Evolutionary conservation across 2,329 filamentous ascomycete species (phyloP).

Genomic region (Sordariomycetes sp.): DNA sequence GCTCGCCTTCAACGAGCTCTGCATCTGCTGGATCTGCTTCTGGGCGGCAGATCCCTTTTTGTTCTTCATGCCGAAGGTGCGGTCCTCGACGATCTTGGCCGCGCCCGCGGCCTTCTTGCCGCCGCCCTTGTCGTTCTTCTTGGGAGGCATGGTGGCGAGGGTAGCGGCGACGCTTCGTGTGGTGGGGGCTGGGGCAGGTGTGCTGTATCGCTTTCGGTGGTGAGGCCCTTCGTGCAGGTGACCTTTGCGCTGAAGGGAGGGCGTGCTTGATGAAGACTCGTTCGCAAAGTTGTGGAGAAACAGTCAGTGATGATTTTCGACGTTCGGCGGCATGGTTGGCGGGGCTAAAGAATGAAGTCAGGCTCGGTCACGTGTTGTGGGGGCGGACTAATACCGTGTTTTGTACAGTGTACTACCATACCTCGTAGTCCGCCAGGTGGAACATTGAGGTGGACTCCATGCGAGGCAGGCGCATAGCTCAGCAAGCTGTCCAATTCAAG

Average conservation of each 20-base stretch:
- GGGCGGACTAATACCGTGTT: background rate
- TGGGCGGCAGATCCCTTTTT: slow-evolving; percentile 91
- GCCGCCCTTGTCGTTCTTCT: slow-evolving; percentile 38
- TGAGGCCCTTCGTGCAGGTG: background rate
- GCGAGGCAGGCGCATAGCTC: background rate
- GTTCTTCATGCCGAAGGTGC: slow-evolving; percentile 99
- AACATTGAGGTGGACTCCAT: background rate
- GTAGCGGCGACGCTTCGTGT: slow-evolving; percentile 5
- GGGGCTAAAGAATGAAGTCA: slow-evolving; percentile 7
- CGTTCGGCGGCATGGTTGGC: background rate
- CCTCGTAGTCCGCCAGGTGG: background rate
- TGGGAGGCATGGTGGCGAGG: slow-evolving; percentile 55
- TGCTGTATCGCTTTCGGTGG: background rate
- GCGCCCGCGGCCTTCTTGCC: slow-evolving; percentile 31
- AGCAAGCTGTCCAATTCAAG: slow-evolving; percentile 1
- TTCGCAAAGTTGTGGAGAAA: background rate
- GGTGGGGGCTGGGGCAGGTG: background rate
- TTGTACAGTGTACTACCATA: background rate
- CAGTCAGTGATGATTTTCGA: background rate
- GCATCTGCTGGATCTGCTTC: slow-evolving; percentile 77
- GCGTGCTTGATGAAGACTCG: background rate
- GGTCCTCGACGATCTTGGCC: slow-evolving; percentile 68
- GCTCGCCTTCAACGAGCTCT: slow-evolving; percentile 57
- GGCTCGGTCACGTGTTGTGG: slow-evolving; percentile 7
- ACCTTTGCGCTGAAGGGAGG: background rate